Evolutionary conservation across 2,329 filamentous ascomycete species (phyloP), one percentile per base, ranked within the genome.

Genomic region (Thelonectria discophora): DNA sequence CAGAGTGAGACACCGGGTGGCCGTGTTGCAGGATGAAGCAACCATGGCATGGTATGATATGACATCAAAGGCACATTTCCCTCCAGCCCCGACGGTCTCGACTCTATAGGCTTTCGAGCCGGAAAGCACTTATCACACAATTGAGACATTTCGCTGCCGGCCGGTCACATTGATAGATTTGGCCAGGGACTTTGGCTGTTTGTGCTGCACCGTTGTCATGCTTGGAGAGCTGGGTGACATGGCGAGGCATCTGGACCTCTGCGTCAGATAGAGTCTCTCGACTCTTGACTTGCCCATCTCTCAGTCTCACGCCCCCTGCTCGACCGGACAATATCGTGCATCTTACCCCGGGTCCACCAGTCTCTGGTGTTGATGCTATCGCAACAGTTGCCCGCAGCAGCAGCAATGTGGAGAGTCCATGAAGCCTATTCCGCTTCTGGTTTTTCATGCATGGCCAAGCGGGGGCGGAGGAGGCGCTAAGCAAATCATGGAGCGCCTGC

Each of bases 391-490:
- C 34, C 43, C 62, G 54, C 40, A 58, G 45, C 39, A 55, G 60
- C 45, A 53, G 59, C 65, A 62, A 66, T 66, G 64, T 54, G 69
- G 64, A 58, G 55, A 58, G 53, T 47, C 61, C 46, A 55, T 10
- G 45, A 51, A 7, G 24, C 13, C 69, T 60, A 70, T 63, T 69
- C 69, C 66, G 47, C 56, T 65, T 71, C 57, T 34, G 58, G 48
- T 64, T 37, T 40, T 45, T 20, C 66, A 58, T 72, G 67, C 69
- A 34, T 58, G 68, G 55, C 52, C 53, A 55, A 61, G 66, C 64
- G 63, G 67, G 60, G 62, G 42, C 39, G 24, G 32, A 60, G 55
- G 61, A 58, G 54, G n/a, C 42, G 40, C 32, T 24, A 45, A 58
- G 42, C 69, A 64, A 72, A 72, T 72, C 65, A 69, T 27, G n/a